phyloP scores from a whole-genome alignment of 139 green algal genomes.

The Picochlorum sp. region DNA sequence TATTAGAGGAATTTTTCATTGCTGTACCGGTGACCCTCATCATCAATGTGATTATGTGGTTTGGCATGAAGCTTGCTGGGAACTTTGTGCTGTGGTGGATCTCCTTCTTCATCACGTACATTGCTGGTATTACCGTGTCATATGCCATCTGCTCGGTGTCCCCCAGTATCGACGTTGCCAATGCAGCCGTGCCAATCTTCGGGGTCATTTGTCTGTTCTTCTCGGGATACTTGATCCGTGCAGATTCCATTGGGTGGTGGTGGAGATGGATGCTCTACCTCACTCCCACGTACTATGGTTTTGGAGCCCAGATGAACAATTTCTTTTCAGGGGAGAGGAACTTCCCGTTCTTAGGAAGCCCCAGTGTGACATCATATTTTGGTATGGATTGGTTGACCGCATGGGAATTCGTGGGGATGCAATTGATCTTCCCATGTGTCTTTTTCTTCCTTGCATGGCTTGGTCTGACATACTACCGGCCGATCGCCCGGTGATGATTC shows the following conservation, averaged over 20 bases:
- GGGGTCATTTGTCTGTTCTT: slow-evolving; percentile 12
- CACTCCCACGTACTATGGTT: slow-evolving; percentile 4
- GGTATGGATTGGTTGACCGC: slow-evolving; percentile 2
- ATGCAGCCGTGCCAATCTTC: slow-evolving; percentile 16
- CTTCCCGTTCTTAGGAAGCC: not conserved
- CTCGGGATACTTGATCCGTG: slow-evolving; percentile 7
- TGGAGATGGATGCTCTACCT: slow-evolving; percentile 3
- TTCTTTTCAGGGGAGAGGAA: slow-evolving; percentile 10
- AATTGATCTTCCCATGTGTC: slow-evolving; percentile 8
- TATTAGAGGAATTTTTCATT: slow-evolving; percentile 23
- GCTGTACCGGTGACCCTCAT: slow-evolving; percentile 9
- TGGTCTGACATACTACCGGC: not conserved
- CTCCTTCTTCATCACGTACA: slow-evolving; percentile 12
- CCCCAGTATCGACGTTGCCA: slow-evolving; percentile 20
- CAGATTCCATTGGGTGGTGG: slow-evolving; percentile 10
- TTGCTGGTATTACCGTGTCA: slow-evolving; percentile 7
- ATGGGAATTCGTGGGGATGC: slow-evolving; percentile 14
- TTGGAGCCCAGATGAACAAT: slow-evolving; percentile 8
- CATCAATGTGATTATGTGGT: slow-evolving; percentile 32
- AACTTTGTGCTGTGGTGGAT: slow-evolving; percentile 23
- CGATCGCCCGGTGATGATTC: slow-evolving; percentile 1
- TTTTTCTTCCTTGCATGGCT: slow-evolving; percentile 9
- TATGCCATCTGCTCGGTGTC: slow-evolving; percentile 14
- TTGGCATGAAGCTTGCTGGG: slow-evolving; percentile 34
- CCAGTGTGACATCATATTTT: slow-evolving; percentile 10